Evolutionary conservation across 2,329 filamentous ascomycete genomes (phyloP), one percentile per base, ranked within the genome.

Genomic region (Colletotrichum noveboracense): DNA sequence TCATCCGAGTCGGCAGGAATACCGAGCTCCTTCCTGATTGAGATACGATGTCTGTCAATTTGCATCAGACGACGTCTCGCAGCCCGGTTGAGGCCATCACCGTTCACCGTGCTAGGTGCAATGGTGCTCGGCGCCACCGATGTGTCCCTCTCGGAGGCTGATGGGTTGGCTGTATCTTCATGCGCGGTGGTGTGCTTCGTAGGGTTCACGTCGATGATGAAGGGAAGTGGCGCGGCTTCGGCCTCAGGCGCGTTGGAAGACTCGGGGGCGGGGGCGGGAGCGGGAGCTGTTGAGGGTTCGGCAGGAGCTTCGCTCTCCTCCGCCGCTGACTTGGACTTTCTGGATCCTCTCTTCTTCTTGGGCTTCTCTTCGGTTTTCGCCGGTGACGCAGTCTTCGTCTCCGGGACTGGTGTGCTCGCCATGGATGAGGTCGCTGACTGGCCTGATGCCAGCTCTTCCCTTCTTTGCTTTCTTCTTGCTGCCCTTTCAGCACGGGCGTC

Each of bases 1-100:
- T 77, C 74, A 30, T 76, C 66, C 43, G 76, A 77, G 9, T 74
- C 76, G 28, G 32, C 36, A 9, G 74, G 26, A 18, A 77, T 68
- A 32, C 66, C 69, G 21, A 77, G 76, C 21, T 71, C 48, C 66
- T 62, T 69, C 55, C 70, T 73, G 52, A 76, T 76, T 32, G 30
- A 55, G 9, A 32, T 36, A 28, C 74, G 76, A 6, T 66, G 74
- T 26, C 38, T 69, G 16, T 76, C 76, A 26, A 77, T 77, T 32
- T 73, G 68, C 55, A 69, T 66, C 43, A 76, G 62, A 9, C 76
- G 74, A 30, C 76, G 60, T 55, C 76, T 72, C 5, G 76, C 76
- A 8, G 74, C 76, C 52, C 76, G 69, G 61, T 77, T 77, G n/a
- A 76, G 74, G 14, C 76, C 74, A 34, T 58, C 71, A 36, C 75